phyloP scores from a whole-genome alignment of 2,329 filamentous ascomycete genomes.

The Stagonosporopsis chrysanthemi region DNA sequence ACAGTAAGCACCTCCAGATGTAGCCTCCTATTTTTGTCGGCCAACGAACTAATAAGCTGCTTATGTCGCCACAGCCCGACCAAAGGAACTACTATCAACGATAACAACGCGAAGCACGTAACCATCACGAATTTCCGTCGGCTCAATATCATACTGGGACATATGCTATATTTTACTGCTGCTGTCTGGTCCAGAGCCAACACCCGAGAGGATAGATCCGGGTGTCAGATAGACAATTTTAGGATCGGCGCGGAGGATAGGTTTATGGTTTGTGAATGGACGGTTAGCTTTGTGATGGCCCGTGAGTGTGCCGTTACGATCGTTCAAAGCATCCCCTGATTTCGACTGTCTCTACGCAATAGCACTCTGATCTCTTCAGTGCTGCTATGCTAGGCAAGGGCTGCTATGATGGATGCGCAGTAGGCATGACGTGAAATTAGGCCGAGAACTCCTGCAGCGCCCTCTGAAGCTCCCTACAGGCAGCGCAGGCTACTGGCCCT shows the following conservation, averaged over 20 bases:
- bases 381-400: neutral
- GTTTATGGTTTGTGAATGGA: too few relatives aligned
- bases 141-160: too few relatives aligned
- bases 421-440: neutral
- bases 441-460: neutral
- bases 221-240: too few relatives aligned
- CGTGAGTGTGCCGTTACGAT: too few relatives aligned
- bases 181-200: too few relatives aligned
- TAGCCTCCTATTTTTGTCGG: neutral
- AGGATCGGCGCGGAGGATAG: too few relatives aligned
- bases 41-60: neutral
- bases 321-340: too few relatives aligned
- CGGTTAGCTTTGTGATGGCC: too few relatives aligned
- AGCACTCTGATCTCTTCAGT: neutral
- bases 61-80: neutral
- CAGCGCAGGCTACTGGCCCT: neutral
- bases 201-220: too few relatives aligned
- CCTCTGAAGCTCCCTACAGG: conserved; percentile 7
- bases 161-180: too few relatives aligned
- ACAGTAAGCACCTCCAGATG: neutral
- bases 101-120: neutral
- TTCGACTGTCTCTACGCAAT: neutral
- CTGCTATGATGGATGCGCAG: neutral
- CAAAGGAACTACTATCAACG: neutral
- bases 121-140: neutral